phyloP scores from a whole-genome alignment of 495 filamentous ascomycete species.

The Xylaria flabelliformis region DNA sequence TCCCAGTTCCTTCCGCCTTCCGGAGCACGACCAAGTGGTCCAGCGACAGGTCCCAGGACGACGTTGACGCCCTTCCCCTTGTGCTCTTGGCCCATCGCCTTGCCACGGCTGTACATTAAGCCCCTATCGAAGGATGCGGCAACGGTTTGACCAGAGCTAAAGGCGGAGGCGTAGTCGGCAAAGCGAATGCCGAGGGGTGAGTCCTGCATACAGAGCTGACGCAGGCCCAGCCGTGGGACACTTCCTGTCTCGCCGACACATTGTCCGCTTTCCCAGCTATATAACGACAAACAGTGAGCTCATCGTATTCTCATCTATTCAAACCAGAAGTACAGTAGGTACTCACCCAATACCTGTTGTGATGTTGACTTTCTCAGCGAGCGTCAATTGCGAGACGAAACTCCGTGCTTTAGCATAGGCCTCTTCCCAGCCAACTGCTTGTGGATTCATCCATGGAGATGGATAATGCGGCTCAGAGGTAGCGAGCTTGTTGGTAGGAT shows the following conservation, averaged over 20 bases:
- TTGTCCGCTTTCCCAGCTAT: constrained; percentile 74
- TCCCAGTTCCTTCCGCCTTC: constrained; percentile 93
- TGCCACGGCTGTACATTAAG: constrained; percentile 76
- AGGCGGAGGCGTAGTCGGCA: constrained; percentile 78
- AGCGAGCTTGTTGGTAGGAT: constrained; percentile 30
- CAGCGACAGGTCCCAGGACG: constrained; percentile 87
- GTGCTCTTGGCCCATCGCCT: constrained; percentile 81
- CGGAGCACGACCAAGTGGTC: constrained; percentile 77
- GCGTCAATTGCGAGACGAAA: constrained; percentile 83
- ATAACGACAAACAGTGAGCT: constrained; percentile 32
- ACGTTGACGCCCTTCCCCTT: constrained; percentile 85
- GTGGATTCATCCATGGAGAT: constrained; percentile 78
- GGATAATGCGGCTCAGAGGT: constrained; percentile 72
- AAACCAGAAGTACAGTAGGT: not conserved
- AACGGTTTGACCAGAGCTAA: constrained; percentile 80
- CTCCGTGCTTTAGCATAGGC: constrained; percentile 77
- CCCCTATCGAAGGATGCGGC: constrained; percentile 77
- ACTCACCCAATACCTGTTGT: constrained; percentile 83
- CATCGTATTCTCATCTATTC: not conserved
- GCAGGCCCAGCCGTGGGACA: constrained; percentile 79
- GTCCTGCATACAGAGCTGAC: constrained; percentile 86
- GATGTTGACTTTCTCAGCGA: constrained; percentile 91
- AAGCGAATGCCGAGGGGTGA: constrained; percentile 83
- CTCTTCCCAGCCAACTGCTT: constrained; percentile 75
- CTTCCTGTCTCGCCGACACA: constrained; percentile 82